These are phyloP conservation scores for Dendrobium nobile DNA, from an alignment of 106 monocot genomes.

Conservation along the genomic window DNA sequence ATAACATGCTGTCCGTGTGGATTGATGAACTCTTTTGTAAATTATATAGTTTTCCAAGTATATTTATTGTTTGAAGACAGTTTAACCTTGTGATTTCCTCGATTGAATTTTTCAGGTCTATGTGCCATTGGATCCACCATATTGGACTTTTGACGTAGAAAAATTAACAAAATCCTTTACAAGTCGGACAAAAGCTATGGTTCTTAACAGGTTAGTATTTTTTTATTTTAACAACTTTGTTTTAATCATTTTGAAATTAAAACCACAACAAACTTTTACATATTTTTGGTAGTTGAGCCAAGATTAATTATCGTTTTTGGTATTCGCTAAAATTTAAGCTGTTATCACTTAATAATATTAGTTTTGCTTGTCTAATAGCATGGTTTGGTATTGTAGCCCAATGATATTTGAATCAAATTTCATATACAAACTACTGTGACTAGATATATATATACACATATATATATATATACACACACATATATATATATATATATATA, in stretches of 20 bases:
- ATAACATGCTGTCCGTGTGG: too few species aligned
- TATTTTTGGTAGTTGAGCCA: neutral
- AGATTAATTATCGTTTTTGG: neutral
- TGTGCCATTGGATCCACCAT: constrained; percentile 74
- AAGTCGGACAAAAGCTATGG: constrained; percentile 68
- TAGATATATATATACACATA: too few species aligned
- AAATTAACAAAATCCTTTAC: constrained; percentile 63
- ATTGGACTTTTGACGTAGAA: constrained; percentile 65
- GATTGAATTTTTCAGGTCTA: constrained; percentile 48
- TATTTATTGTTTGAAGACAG: neutral
- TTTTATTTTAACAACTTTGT: neutral
- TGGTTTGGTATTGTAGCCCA: too few species aligned
- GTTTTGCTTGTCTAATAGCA: neutral
- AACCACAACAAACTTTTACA: neutral
- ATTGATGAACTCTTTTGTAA: too few species aligned
- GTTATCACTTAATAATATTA: neutral
- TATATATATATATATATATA: too few species aligned
- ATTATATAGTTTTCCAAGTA: too few species aligned
- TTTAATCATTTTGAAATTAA: neutral
- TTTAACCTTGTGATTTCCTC: neutral
- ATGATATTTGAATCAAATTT: too few species aligned
- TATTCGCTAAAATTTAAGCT: neutral
- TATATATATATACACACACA: too few species aligned
- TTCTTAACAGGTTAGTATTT: constrained; percentile 74
- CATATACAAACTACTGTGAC: too few species aligned